A percentile compares a stretch with the other conserved stretches of the same genome.
Conservation (phyloP, 495 filamentous ascomycete species). For the Hyaloscypha variabilis region DNA sequence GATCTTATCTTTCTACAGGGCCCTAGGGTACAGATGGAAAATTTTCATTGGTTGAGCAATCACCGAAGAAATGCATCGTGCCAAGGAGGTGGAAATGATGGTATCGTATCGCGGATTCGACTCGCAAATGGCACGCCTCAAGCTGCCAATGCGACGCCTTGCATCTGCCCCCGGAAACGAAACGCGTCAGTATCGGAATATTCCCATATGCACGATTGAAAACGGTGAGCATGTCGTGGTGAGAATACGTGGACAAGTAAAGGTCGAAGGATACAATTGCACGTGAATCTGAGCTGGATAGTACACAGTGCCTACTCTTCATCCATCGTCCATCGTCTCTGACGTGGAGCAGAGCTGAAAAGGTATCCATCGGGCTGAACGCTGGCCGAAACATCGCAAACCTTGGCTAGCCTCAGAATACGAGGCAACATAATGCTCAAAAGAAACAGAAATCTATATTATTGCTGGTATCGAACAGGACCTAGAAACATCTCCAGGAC, state of each 20-base stretch:
- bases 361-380: neutral
- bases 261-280: too few relatives aligned
- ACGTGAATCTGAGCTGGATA: neutral
- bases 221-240: neutral
- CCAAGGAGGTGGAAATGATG: neutral
- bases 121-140: neutral
- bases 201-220: neutral
- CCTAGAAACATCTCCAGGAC: slow-evolving; percentile 4
- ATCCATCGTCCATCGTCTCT: neutral
- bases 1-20: too few relatives aligned
- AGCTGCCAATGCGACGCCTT: neutral
- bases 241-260: too few relatives aligned
- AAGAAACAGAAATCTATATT: neutral
- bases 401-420: neutral
- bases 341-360: neutral
- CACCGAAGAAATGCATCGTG: too few relatives aligned
- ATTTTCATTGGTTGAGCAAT: too few relatives aligned
- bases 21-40: too few relatives aligned
- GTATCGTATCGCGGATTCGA: neutral
- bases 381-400: neutral
- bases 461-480: neutral
- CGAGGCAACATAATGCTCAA: neutral
- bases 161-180: neutral
- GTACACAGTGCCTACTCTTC: neutral
- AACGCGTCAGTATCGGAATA: neutral